These are phyloP conservation scores for Suhomyces maxii DNA, from an alignment of 1,139 yeast genomes.

Conservation along the genomic window DNA sequence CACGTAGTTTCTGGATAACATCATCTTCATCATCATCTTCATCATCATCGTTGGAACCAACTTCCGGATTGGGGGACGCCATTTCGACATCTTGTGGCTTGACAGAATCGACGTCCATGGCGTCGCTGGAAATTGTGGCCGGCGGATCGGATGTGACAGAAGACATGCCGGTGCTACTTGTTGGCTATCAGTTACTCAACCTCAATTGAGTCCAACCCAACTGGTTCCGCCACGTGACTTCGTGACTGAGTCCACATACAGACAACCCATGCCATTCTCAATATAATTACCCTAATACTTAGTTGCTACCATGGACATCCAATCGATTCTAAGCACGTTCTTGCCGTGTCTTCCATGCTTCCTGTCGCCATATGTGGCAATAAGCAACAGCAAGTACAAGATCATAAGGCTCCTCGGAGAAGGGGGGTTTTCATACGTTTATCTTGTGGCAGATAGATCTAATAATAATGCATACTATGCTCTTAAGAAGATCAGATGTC, in stretches of 20 bases:
- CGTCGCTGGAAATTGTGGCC: not conserved
- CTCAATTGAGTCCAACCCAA: no score
- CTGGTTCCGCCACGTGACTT: not conserved
- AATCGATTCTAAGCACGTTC: constrained; percentile 30
- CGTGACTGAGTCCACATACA: not conserved
- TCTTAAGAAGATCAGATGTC: constrained; percentile 82
- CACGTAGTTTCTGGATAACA: constrained; percentile 28
- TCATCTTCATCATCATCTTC: constrained; percentile 22
- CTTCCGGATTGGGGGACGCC: not conserved
- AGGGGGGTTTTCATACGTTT: constrained; percentile 90
- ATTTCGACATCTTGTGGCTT: not conserved
- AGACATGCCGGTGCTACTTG: not conserved
- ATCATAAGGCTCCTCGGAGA: constrained; percentile 80
- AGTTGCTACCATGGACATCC: constrained; percentile 24
- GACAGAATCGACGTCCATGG: constrained; percentile 9
- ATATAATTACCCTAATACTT: not conserved
- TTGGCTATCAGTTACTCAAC: no score
- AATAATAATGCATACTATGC: constrained; percentile 59
- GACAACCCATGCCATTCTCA: not conserved
- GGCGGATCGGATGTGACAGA: not conserved
- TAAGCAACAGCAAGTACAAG: constrained; percentile 51
- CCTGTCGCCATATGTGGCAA: constrained; percentile 47
- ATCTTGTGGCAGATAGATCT: constrained; percentile 58
- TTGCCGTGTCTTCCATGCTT: constrained; percentile 46
- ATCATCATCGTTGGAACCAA: constrained; percentile 4